A percentile compares a stretch with the other conserved stretches of the same genome.
Evolutionary conservation across 106 monocot species (phyloP).

Genomic region (Vanilla planifolia): DNA sequence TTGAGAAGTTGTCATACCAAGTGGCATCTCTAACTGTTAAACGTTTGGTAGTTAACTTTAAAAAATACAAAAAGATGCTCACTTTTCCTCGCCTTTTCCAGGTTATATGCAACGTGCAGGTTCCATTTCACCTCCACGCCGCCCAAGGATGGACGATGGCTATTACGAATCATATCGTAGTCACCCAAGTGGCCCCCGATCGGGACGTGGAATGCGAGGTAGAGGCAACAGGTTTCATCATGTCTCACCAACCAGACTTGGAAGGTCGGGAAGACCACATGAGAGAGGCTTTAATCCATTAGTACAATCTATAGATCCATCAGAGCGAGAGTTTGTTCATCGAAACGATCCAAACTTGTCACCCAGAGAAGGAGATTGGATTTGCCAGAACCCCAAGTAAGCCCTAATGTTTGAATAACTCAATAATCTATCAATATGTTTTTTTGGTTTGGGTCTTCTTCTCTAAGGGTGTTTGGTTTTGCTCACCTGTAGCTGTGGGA

Average conservation of each 20-base stretch:
- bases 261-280: slow-evolving; percentile 29
- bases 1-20: neutral
- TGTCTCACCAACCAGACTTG: slow-evolving; percentile 23
- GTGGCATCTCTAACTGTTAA: neutral
- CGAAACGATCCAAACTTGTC: slow-evolving; percentile 87
- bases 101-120: slow-evolving; percentile 29
- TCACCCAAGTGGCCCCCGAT: slow-evolving; percentile 13
- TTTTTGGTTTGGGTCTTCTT: neutral
- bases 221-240: slow-evolving; percentile 46
- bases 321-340: slow-evolving; percentile 40
- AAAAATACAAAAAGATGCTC: neutral
- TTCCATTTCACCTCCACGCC: slow-evolving; percentile 34
- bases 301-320: slow-evolving; percentile 10
- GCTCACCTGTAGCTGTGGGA: slow-evolving; percentile 56
- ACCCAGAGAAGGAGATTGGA: slow-evolving; percentile 96
- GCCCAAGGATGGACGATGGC: slow-evolving; percentile 17
- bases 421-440: neutral
- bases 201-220: slow-evolving; percentile 37
- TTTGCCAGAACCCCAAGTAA: slow-evolving; percentile 81
- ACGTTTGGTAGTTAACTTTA: neutral
- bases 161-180: slow-evolving; percentile 29
- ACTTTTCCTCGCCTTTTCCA: slow-evolving; percentile 2
- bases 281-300: slow-evolving; percentile 29
- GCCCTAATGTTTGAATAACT: neutral
- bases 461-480: neutral